phyloP scores from a whole-genome alignment of 495 filamentous ascomycete species.

The Penicillium samsonianum region DNA sequence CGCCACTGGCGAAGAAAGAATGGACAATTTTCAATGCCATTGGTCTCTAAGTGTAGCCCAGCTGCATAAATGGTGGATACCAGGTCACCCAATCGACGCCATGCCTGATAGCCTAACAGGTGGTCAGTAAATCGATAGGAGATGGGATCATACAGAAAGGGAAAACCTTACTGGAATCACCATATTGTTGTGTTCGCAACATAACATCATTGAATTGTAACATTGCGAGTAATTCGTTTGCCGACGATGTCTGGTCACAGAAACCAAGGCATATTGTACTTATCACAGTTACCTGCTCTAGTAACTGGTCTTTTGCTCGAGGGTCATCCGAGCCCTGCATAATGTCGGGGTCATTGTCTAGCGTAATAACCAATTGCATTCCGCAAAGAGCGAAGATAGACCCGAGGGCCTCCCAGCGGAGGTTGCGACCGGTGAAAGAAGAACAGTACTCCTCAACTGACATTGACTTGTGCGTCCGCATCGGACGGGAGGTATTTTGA shows the following conservation, averaged over 20 bases:
- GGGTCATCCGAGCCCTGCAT: slow-evolving; percentile 22
- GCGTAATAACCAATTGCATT: slow-evolving; percentile 39
- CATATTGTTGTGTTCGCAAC: slow-evolving; percentile 48
- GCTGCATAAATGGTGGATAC: slow-evolving; percentile 56
- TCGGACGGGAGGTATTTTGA: slow-evolving; percentile 35
- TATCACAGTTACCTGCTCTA: slow-evolving; percentile 42
- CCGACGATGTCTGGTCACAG: slow-evolving; percentile 46
- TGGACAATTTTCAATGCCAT: slow-evolving; percentile 44
- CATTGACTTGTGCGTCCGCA: slow-evolving; percentile 33
- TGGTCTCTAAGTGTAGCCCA: slow-evolving; percentile 57
- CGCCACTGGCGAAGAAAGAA: slow-evolving; percentile 55
- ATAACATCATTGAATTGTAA: slow-evolving; percentile 47
- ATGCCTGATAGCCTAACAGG: slow-evolving; percentile 48
- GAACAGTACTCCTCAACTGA: slow-evolving; percentile 38
- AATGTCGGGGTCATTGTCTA: slow-evolving; percentile 40
- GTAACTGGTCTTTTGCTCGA: slow-evolving; percentile 31
- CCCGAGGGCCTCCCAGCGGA: slow-evolving; percentile 63
- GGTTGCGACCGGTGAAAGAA: slow-evolving; percentile 50
- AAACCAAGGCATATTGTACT: slow-evolving; percentile 48
- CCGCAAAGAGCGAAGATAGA: slow-evolving; percentile 53
- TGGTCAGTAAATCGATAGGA: slow-evolving; percentile 12
- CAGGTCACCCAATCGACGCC: slow-evolving; percentile 55
- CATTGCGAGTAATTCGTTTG: slow-evolving; percentile 52
- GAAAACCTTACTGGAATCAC: slow-evolving; percentile 52
- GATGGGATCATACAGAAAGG: neutral